These are phyloP conservation scores for Pisolithus orientalis DNA, from an alignment of 768 basidiomycete genomes.

Conservation along the genomic window DNA sequence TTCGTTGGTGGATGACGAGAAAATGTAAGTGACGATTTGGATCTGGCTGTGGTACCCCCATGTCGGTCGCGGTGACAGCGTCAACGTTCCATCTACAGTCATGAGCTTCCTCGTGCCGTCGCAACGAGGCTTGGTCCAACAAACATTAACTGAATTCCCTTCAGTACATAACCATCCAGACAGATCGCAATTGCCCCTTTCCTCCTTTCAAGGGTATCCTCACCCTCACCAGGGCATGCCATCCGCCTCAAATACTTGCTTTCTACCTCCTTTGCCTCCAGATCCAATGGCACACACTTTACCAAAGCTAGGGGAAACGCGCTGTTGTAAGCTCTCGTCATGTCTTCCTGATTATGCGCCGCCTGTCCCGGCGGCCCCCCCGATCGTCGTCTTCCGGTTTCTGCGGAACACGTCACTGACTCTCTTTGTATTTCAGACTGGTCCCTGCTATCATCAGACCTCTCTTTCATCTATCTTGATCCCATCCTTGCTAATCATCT, in stretches of 20 bases:
- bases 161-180: constrained; percentile 27
- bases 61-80: constrained; percentile 2
- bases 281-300: constrained; percentile 33
- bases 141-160: constrained; percentile 19
- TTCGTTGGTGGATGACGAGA: no score
- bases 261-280: constrained; percentile 22
- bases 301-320: constrained; percentile 63
- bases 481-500: constrained; percentile 73
- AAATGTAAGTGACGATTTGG: no score
- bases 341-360: constrained; percentile 3
- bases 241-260: constrained; percentile 20
- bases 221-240: constrained; percentile 28
- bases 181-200: constrained; percentile 34
- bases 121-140: constrained; percentile 28
- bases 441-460: constrained; percentile 69
- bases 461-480: constrained; percentile 79
- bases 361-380: constrained; percentile 18
- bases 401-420: constrained; percentile 16
- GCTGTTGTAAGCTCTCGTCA: constrained; percentile 58
- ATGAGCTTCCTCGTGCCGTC: constrained; percentile 32
- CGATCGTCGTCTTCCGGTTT: constrained; percentile 4
- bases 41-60: no score
- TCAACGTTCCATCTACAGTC: constrained; percentile 15
- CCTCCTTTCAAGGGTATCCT: constrained; percentile 31
- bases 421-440: constrained; percentile 48